A percentile compares a stretch with the other conserved stretches of the same genome.
Conservation (phyloP, 2,329 filamentous ascomycete genomes). For the Fusarium tjaetaba region DNA sequence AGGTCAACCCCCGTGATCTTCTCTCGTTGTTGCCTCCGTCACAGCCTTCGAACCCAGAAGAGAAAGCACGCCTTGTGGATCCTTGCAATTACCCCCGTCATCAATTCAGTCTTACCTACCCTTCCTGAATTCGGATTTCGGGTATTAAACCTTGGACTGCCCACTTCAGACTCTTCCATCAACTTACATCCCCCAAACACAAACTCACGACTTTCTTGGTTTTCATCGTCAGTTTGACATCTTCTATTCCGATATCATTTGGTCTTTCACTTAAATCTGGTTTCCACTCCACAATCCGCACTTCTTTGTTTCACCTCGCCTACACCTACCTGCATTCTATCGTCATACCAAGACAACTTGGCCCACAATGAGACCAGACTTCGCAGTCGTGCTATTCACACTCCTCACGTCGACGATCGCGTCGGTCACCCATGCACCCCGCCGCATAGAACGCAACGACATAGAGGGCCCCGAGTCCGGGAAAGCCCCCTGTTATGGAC, state of each 20-base stretch:
- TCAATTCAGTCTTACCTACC: constrained; percentile 3
- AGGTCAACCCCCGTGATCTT: constrained; percentile 1
- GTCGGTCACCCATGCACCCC: constrained; percentile 37
- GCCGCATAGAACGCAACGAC: constrained; percentile 36
- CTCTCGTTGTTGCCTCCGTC: neutral
- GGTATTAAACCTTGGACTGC: constrained; percentile 29
- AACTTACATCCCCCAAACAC: constrained; percentile 4
- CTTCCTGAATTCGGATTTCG: constrained; percentile 1
- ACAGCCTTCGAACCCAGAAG: neutral
- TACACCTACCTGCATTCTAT: neutral
- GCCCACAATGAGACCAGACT: constrained; percentile 47
- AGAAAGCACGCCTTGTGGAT: constrained; percentile 14
- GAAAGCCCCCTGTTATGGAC: constrained; percentile 7
- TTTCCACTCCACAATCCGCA: neutral
- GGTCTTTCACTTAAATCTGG: neutral
- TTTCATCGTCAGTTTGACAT: neutral
- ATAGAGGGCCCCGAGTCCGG: constrained; percentile 19
- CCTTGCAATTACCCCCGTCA: constrained; percentile 20
- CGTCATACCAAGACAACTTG: neutral
- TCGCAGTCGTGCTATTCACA: constrained; percentile 44
- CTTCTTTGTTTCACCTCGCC: neutral
- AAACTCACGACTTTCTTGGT: neutral
- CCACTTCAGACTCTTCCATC: constrained; percentile 13
- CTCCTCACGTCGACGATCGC: constrained; percentile 44
- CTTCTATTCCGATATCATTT: neutral